These are phyloP conservation scores for Xylariaceae sp. DNA, from an alignment of 2,329 filamentous ascomycete species.

Conservation along the genomic window DNA sequence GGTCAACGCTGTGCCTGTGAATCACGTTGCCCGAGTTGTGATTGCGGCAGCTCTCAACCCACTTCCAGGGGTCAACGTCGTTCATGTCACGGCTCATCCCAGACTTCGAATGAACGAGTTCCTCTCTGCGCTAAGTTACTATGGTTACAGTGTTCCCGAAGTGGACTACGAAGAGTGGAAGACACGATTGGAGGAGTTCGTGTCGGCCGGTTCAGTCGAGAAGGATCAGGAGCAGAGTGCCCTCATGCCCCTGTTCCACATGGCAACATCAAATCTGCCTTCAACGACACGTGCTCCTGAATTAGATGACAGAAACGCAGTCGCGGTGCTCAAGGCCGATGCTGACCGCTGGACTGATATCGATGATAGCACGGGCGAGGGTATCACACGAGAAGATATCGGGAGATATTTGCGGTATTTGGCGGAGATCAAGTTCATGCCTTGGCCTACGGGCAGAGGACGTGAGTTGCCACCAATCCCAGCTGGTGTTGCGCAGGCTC, in stretches of 20 bases:
- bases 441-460: conserved; percentile 36
- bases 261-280: conserved; percentile 66
- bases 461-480: conserved; percentile 30
- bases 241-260: conserved; percentile 70
- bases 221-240: conserved; percentile 65
- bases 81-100: conserved; percentile 77
- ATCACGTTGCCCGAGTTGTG: conserved; percentile 77
- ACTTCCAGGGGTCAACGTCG: conserved; percentile 52
- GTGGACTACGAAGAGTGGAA: conserved; percentile 68
- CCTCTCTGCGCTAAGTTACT: conserved; percentile 64
- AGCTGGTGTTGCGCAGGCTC: conserved; percentile 23
- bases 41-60: conserved; percentile 69
- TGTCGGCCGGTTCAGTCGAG: conserved; percentile 51
- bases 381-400: conserved; percentile 58
- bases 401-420: conserved; percentile 63
- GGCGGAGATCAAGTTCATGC: conserved; percentile 58
- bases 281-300: conserved; percentile 66
- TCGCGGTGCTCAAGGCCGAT: conserved; percentile 60
- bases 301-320: conserved; percentile 68
- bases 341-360: conserved; percentile 54
- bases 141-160: conserved; percentile 67
- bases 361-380: conserved; percentile 50
- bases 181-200: conserved; percentile 62
- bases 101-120: conserved; percentile 74
- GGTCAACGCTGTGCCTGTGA: conserved; percentile 84